phyloP scores from a whole-genome alignment of 2,329 filamentous ascomycete species.

The Gaeumannomyces sp. region DNA sequence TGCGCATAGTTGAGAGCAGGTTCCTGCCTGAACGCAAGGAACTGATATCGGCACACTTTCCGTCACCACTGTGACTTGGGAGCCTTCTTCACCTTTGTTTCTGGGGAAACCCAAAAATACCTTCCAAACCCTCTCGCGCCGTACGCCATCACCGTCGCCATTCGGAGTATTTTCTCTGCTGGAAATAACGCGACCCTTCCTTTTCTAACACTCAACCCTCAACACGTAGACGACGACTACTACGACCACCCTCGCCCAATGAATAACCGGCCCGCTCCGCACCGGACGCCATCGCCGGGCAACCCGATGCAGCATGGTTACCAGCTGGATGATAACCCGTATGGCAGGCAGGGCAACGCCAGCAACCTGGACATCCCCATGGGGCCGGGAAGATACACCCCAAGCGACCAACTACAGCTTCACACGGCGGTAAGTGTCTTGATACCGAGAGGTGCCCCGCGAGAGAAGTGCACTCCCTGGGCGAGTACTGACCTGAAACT shows the following conservation, averaged over 20 bases:
- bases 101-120: not conserved
- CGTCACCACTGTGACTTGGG: no score
- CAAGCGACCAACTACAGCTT: constrained; percentile 70
- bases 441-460: not conserved
- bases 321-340: constrained; percentile 74
- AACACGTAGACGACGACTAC: constrained; percentile 48
- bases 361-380: constrained; percentile 63
- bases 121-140: constrained; percentile 8
- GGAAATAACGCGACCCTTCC: not conserved
- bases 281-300: constrained; percentile 69
- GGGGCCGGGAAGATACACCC: constrained; percentile 50
- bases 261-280: constrained; percentile 40
- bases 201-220: constrained; percentile 13
- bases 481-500: not conserved
- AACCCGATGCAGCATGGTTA: constrained; percentile 70
- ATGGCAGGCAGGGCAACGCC: constrained; percentile 46
- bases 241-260: constrained; percentile 48
- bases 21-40: not conserved
- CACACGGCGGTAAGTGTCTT: constrained; percentile 69
- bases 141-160: constrained; percentile 9
- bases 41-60: no score
- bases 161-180: constrained; percentile 16
- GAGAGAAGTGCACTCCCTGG: no score
- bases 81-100: no score
- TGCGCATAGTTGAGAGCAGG: not conserved